These are phyloP conservation scores for Picea glauca DNA, from an alignment of 75 land plant species.

Conservation along the genomic window DNA sequence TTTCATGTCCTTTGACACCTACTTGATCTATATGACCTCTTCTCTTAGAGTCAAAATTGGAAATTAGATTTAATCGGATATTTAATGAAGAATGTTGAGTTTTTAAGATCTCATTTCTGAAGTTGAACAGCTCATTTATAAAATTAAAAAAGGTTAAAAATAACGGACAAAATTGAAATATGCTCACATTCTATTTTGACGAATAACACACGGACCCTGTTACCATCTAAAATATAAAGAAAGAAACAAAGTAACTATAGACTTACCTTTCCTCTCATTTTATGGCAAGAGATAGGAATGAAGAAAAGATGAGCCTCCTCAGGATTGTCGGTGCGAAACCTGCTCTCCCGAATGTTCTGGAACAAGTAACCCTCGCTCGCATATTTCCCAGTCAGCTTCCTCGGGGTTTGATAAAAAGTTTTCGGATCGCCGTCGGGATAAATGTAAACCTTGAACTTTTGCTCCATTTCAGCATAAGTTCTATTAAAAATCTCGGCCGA, in stretches of 20 bases:
- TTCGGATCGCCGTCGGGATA: constrained; percentile 88
- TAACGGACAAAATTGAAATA: background rate
- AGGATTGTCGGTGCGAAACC: constrained; percentile 62
- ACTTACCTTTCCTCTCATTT: constrained; percentile 86
- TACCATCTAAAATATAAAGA: background rate
- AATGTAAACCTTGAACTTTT: constrained; percentile 59
- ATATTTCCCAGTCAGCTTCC: constrained; percentile 91
- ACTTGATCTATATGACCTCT: no score
- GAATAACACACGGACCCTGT: background rate
- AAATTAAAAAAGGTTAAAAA: background rate
- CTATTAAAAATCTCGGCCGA: constrained; percentile 35
- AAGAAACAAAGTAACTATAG: background rate
- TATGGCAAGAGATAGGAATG: constrained; percentile 88
- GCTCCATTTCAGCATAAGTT: constrained; percentile 60
- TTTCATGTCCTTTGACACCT: no score
- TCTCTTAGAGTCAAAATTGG: no score
- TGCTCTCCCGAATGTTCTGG: constrained; percentile 78
- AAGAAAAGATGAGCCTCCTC: constrained; percentile 79
- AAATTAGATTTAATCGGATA: no score
- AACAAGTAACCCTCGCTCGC: constrained; percentile 95
- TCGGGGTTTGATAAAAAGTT: constrained; percentile 80
- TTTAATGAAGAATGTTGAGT: no score
- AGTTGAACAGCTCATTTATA: background rate
- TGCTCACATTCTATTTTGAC: background rate
- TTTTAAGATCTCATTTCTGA: background rate